Evolutionary conservation across 805 yeast species (phyloP), one percentile per base, ranked within the genome.

Genomic region (Huiozyma sinensis): DNA sequence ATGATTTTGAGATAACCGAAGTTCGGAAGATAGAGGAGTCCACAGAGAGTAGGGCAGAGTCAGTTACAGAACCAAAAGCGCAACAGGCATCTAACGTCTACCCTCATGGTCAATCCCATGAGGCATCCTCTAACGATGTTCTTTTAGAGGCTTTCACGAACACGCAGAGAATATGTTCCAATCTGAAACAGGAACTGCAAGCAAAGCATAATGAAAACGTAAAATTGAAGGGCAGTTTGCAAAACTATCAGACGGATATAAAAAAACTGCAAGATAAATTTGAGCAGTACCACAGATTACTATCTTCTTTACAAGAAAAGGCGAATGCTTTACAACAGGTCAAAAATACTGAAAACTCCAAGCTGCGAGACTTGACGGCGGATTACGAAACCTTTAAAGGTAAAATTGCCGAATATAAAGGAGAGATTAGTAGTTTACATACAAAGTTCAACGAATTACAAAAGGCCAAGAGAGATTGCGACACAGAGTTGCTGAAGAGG

Each of bases 1-100:
- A 65, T 45, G 70, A 65, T 34, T 41, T 66, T n/a, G 66, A 66
- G 33, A 64, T 75, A 58, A 61, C 74, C 6, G 61, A 72, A 60
- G 54, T 69, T 38, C 50, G 69, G 44, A 60, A 57, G 17, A 51
- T 64, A 13, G 33, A 24, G 12, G 30, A 10, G 7, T 13, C 42
- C 13, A 31, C 38, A 13, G 28, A 24, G 11, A 13, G 10, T 36
- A 29, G 10, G 2, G 28, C 9, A 28, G 9, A 31, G 7, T n/a
- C n/a, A 13, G 33, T 12, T 17, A 11, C 11, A 27, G 27, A 28
- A 40, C 33, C 9, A 31, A 8, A 31, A 11, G 13, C 6, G 28
- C 12, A 38, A 11, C 17, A 27, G 28, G 13, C 10, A 11, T 38
- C 32, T 11, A 31, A 28, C n/a, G n/a, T 1, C 9, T 6, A 27